Percentiles rank a stretch among this genome's conserved stretches.
These are phyloP conservation scores for Bacterosira constricta DNA, from an alignment of 108 stramenopile genomes.

Conservation along the genomic window DNA sequence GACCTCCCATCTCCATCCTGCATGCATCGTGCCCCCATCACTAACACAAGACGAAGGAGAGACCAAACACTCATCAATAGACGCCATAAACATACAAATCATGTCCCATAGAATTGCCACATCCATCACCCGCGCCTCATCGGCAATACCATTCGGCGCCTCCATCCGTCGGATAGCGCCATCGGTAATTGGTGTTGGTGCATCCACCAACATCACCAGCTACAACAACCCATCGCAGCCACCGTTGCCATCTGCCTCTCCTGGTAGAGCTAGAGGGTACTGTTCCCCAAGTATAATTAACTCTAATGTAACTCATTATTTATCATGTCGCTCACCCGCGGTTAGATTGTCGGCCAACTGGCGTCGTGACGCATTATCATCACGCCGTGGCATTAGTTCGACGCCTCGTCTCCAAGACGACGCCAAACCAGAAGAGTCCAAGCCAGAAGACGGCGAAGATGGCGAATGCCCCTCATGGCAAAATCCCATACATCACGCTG, in stretches of 20 bases:
- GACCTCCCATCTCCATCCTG: too few species aligned
- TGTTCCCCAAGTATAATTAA: too few species aligned
- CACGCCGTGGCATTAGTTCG: background rate
- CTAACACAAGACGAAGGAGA: too few species aligned
- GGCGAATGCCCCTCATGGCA: slow-evolving; percentile 64
- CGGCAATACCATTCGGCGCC: background rate
- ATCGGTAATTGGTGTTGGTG: background rate
- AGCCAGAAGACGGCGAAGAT: slow-evolving; percentile 43
- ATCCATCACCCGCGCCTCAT: background rate
- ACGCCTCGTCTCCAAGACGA: background rate
- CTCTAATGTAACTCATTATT: background rate
- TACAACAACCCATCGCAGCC: background rate
- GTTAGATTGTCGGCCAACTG: background rate
- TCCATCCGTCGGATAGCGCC: background rate
- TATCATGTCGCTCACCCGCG: background rate
- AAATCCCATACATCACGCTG: slow-evolving; percentile 79
- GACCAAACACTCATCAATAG: too few species aligned
- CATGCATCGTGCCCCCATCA: too few species aligned
- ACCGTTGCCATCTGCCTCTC: background rate
- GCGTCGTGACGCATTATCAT: too few species aligned
- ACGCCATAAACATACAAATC: background rate
- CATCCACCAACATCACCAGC: background rate
- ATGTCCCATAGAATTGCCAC: background rate
- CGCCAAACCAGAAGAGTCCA: slow-evolving; percentile 1
- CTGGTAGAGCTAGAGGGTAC: too few species aligned